These are phyloP conservation scores for Mycena crocata DNA, from an alignment of 768 basidiomycete species.

Conservation along the genomic window DNA sequence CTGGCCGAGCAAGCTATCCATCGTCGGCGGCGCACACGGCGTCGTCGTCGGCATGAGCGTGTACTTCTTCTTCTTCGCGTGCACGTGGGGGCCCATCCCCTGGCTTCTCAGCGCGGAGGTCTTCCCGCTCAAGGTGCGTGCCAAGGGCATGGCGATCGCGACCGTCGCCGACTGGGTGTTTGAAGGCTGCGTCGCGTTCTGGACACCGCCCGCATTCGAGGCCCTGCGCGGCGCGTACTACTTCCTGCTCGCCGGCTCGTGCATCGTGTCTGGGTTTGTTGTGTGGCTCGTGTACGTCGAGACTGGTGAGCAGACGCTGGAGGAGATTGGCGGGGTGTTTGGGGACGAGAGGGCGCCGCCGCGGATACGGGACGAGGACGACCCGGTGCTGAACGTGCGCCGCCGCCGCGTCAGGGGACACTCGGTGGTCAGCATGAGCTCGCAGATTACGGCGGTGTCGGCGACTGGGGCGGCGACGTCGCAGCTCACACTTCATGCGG, in stretches of 20 bases:
- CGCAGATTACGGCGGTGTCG: constrained; percentile 20
- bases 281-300: constrained; percentile 64
- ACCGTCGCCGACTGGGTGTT: constrained; percentile 77
- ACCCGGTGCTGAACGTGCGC: constrained; percentile 15
- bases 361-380: constrained; percentile 13
- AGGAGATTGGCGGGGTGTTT: constrained; percentile 62
- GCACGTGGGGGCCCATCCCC: constrained; percentile 66
- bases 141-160: constrained; percentile 76
- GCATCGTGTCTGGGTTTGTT: constrained; percentile 55
- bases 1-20: constrained; percentile 46
- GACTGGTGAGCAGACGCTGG: constrained; percentile 58
- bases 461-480: not conserved
- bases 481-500: not conserved
- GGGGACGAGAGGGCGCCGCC: constrained; percentile 46
- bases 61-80: constrained; percentile 71
- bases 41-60: constrained; percentile 58
- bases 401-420: constrained; percentile 20
- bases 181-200: constrained; percentile 71
- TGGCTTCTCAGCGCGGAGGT: constrained; percentile 67
- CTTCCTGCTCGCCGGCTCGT: constrained; percentile 62
- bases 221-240: constrained; percentile 60
- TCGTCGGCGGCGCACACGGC: constrained; percentile 43
- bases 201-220: constrained; percentile 60
- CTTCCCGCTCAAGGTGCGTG: constrained; percentile 66
- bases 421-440: constrained; percentile 30